These are phyloP conservation scores for Aspergillus amoenus DNA, from an alignment of 2,329 filamentous ascomycete genomes.

Conservation along the genomic window DNA sequence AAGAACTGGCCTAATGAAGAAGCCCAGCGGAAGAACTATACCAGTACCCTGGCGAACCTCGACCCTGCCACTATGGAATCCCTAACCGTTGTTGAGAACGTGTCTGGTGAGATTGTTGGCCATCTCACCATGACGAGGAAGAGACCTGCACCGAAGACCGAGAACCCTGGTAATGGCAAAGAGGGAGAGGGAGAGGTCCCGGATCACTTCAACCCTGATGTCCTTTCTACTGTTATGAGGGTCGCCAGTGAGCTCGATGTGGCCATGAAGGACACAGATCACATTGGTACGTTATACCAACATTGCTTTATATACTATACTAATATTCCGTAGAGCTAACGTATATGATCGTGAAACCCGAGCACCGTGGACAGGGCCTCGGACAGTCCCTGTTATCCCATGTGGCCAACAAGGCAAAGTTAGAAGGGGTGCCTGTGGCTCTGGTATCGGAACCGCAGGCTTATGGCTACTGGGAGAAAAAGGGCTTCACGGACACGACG, in stretches of 20 bases:
- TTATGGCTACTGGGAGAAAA: conserved; percentile 14
- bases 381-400: conserved; percentile 1
- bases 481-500: conserved; percentile 15
- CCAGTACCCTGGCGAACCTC: background rate
- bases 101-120: background rate
- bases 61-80: background rate
- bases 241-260: background rate
- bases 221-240: background rate
- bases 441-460: conserved; percentile 15
- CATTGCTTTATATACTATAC: too few relatives aligned
- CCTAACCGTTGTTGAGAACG: conserved; percentile 1
- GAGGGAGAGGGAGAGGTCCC: background rate
- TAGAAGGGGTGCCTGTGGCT: background rate
- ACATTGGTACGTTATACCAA: background rate
- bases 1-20: conserved; percentile 17
- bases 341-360: conserved; percentile 4
- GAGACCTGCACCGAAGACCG: background rate
- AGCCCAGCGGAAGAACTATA: conserved; percentile 12
- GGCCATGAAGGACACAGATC: background rate
- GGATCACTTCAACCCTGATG: background rate
- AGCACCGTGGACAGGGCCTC: background rate
- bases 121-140: conserved; percentile 1
- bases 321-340: background rate
- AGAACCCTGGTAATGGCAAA: background rate
- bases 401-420: background rate